Conservation (phyloP, 1,284 basidiomycete species). For the Inonotus obliquus region DNA sequence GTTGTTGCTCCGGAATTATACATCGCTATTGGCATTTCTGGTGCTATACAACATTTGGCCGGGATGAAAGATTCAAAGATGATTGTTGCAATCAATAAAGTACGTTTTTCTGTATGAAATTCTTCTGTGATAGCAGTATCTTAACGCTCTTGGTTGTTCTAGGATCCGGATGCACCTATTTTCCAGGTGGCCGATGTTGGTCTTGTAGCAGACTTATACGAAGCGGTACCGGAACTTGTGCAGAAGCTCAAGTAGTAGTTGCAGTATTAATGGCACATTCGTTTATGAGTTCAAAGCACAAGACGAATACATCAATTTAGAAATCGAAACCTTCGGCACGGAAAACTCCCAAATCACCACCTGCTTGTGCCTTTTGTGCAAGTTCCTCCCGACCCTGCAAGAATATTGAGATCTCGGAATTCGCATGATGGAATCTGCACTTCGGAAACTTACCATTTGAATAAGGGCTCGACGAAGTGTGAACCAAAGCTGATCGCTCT, state of each 20-base stretch:
- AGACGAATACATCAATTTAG: slow-evolving; percentile 27
- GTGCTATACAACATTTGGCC: slow-evolving; percentile 97
- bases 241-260: slow-evolving; percentile 70
- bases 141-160: slow-evolving; percentile 8
- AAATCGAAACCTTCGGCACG: slow-evolving; percentile 83
- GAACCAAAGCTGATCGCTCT: slow-evolving; percentile 85
- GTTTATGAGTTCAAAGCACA: neutral
- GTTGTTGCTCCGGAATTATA: slow-evolving; percentile 94
- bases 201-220: slow-evolving; percentile 88
- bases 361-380: slow-evolving; percentile 41
- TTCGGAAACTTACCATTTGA: slow-evolving; percentile 61
- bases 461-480: slow-evolving; percentile 85
- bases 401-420: neutral
- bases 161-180: slow-evolving; percentile 98
- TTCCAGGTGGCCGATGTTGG: slow-evolving; percentile 98
- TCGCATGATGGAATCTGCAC: neutral
- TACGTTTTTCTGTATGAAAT: slow-evolving; percentile 25
- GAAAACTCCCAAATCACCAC: slow-evolving; percentile 58
- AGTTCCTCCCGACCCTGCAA: slow-evolving; percentile 42
- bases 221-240: slow-evolving; percentile 83
- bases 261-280: neutral
- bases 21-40: slow-evolving; percentile 95
- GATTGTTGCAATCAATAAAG: slow-evolving; percentile 99
- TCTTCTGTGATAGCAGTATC: neutral
- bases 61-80: slow-evolving; percentile 99